Conservation (phyloP, 2,329 filamentous ascomycete species). For the Sporothrix globosa region DNA sequence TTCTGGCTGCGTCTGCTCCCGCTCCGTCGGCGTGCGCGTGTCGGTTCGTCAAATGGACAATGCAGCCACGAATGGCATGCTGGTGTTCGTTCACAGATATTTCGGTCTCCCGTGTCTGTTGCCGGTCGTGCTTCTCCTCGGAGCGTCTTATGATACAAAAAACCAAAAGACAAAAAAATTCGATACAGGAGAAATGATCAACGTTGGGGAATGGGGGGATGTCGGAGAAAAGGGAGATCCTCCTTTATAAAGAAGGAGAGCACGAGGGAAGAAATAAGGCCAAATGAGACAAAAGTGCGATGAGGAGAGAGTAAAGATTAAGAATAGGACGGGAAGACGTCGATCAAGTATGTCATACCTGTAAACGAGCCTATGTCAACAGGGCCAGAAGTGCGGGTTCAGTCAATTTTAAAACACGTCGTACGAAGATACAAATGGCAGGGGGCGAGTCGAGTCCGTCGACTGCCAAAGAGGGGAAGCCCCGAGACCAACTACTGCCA, state of each 20-base stretch:
- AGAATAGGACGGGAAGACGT: neutral
- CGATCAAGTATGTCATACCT: neutral
- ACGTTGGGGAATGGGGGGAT: slow-evolving; percentile 4
- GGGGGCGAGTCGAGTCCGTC: neutral
- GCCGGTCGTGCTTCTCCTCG: neutral
- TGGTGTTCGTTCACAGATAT: too few species aligned
- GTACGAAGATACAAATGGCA: neutral
- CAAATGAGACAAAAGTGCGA: neutral
- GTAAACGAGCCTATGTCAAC: neutral
- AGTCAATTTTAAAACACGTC: slow-evolving; percentile 9
- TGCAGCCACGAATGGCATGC: neutral
- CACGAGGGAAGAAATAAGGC: neutral
- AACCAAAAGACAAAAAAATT: neutral
- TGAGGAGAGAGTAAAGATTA: neutral
- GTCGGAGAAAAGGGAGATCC: neutral
- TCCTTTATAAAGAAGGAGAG: too few species aligned
- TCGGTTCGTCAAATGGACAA: neutral
- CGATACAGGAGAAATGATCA: neutral
- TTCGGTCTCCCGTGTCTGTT: neutral
- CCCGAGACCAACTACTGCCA: neutral
- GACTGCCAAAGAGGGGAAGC: neutral
- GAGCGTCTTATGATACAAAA: neutral
- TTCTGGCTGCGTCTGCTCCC: neutral
- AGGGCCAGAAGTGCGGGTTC: neutral
- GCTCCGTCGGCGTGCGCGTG: neutral